These are phyloP conservation scores for Laetiporus sulphureus DNA, from an alignment of 1,284 basidiomycete species.

Conservation along the genomic window DNA sequence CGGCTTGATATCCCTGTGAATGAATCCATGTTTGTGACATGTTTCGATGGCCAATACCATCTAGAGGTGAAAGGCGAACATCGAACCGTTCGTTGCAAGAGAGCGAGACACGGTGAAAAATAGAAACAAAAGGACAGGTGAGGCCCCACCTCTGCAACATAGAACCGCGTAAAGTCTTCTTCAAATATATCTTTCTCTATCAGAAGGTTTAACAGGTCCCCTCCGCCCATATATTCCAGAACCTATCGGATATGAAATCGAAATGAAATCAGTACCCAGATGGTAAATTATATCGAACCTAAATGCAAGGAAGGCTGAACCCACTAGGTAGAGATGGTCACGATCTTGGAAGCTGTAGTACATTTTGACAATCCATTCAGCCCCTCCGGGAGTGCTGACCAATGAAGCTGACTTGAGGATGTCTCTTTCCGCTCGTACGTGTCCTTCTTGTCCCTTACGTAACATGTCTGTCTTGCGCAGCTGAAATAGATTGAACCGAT, in stretches of 20 bases:
- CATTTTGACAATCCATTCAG: constrained; percentile 92
- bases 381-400: constrained; percentile 59
- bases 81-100: constrained; percentile 3
- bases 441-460: constrained; percentile 96
- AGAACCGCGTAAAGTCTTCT: constrained; percentile 92
- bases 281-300: not conserved
- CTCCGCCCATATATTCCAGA: constrained; percentile 92
- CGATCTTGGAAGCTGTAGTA: constrained; percentile 91
- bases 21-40: constrained; percentile 92
- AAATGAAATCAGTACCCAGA: constrained; percentile 50
- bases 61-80: constrained; percentile 29
- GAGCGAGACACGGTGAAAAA: not conserved
- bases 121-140: constrained; percentile 3
- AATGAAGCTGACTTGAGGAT: constrained; percentile 77
- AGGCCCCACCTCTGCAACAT: constrained; percentile 77
- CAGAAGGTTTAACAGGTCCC: constrained; percentile 91
- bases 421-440: constrained; percentile 88
- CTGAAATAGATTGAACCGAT: constrained; percentile 38
- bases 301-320: constrained; percentile 21
- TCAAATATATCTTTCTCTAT: constrained; percentile 93
- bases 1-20: constrained; percentile 96
- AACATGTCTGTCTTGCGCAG: constrained; percentile 96
- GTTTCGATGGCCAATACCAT: constrained; percentile 96
- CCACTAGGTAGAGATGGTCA: constrained; percentile 88
- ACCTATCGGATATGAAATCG: constrained; percentile 50